phyloP scores from a whole-genome alignment of 2,329 filamentous ascomycete species.

The Fusarium duplospermum region DNA sequence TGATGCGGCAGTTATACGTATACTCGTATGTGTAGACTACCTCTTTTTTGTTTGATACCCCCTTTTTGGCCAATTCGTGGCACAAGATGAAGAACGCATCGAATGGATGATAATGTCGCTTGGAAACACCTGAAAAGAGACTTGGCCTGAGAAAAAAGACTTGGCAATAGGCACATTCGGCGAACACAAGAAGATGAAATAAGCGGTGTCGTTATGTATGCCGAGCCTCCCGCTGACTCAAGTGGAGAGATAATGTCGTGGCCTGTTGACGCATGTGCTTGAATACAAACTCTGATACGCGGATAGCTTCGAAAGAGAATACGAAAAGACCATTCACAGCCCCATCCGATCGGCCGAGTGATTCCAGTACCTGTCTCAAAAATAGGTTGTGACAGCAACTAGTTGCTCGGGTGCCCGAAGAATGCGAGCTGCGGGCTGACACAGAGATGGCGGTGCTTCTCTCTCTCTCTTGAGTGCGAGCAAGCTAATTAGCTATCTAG shows the following conservation, averaged over 20 bases:
- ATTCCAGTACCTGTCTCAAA: background rate
- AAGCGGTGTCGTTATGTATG: background rate
- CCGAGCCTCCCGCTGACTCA: background rate
- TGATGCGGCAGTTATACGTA: background rate
- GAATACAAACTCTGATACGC: background rate
- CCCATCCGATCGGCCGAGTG: background rate
- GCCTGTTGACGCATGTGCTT: background rate
- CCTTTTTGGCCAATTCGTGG: constrained; percentile 1
- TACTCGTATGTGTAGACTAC: constrained; percentile 3
- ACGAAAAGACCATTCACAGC: background rate
- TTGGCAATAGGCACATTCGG: background rate
- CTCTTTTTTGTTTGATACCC: constrained; percentile 29
- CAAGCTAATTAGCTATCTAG: background rate
- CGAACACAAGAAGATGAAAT: background rate
- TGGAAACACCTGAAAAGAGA: background rate
- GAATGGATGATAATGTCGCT: background rate
- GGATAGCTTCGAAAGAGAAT: background rate
- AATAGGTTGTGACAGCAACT: background rate
- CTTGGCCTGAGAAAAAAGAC: background rate
- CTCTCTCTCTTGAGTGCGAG: no score
- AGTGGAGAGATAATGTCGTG: background rate
- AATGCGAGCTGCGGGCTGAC: constrained; percentile 23
- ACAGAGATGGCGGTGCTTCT: constrained; percentile 28
- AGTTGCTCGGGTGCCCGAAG: constrained; percentile 11
- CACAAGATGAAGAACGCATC: background rate